Base-by-base conservation (phyloP, 2,329 filamentous ascomycete species). In the Lasiodiplodia sp. region DNA sequence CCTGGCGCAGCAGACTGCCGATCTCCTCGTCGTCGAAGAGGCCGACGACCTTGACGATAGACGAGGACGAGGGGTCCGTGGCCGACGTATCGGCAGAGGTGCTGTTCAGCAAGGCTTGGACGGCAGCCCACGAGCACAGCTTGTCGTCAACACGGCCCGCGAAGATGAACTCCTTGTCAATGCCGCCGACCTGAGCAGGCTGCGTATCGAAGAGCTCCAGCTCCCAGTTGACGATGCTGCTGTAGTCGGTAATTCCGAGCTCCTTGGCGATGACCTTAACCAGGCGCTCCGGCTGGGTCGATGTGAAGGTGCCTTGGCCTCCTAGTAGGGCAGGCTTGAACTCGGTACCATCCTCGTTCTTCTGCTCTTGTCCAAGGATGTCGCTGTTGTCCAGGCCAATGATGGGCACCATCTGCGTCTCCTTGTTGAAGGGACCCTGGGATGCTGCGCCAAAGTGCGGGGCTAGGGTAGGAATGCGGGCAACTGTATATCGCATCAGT, bases 11-110 rank as follows among this genome's bases (percentile, higher is more conserved):
- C 10, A 93, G 85, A 31, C 92, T 96, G 70, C 96, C 96, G 70
- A 99, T 97, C 80, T 99, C 96, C 80, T 99, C 96, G 75, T 97
- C 92, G 77, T 98, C 96, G 76, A 98, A 98, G 74, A 97, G 90
- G n/a, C 91, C 94, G 44, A 96, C 92, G 67, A 97, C 85, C 81
- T 96, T 96, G 80, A 98, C 89, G 66, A 91, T 87, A n/a, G 90
- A 87, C 70, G 91, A 87, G 11, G 83, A 78, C 1, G 86, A 83
- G 52, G 77, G 72, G 21, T 80, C 72, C 37, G 84, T 72, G 23
- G 80, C 72, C 34, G 84, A 82, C 12, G 87, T 83, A 18, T 90
- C 88, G 23, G 80, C 72, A 34, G 85, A 82, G 14, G 87, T 83
- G 21, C 90, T 88, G 62, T 91, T 89, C 34, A 97, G 85, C 0